Base-by-base conservation (phyloP, 768 basidiomycete species). In the Asterophora lycoperdoides region DNA sequence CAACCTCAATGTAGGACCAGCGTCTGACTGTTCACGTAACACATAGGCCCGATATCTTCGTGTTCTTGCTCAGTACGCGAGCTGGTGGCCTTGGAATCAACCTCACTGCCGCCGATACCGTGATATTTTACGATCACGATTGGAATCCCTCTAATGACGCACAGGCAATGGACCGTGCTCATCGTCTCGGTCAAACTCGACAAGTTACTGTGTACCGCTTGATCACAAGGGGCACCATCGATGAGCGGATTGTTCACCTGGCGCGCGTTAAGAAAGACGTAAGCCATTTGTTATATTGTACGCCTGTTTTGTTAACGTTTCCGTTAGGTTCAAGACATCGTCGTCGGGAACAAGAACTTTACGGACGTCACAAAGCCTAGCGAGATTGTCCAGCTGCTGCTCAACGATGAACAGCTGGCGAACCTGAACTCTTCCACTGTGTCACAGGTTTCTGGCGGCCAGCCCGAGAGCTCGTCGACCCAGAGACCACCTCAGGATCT, bases 61-160 rank as follows among this genome's bases (percentile, higher is more conserved):
- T 92, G 38, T 93, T 93, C 71, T 71, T 93, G 45, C 77, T 97
- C 28, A 94, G 92, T 62, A 96, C 95, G 0, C 80, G 93, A 37
- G 96, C 96, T 7, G 96, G 96, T 55, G 96, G 96, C 23, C 72
- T 99, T 48, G 95, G 95, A 35, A 94, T 98, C 68, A 98, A 97
- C 64, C 69, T 99, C 51, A 95, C 92, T 1, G 94, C 95, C 1
- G 89, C 94, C 6, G 94, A 97, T 59, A 97, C 94, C 10, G 94
- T 97, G 55, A 72, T 97, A 30, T 96, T 97, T 68, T 93, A 93
- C 64, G 91, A 93, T 60, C 89, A 91, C 60, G 91, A 93, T 56
- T 93, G 91, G 91, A 97, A 97, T 62, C 94, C 94, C 10, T 94
- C 92, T 13, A 96, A 95, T 59, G 94, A 97, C 65, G 91, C 94